Evolutionary conservation across 768 basidiomycete species (phyloP).

Genomic region (Tricholoma hemisulphureum): DNA sequence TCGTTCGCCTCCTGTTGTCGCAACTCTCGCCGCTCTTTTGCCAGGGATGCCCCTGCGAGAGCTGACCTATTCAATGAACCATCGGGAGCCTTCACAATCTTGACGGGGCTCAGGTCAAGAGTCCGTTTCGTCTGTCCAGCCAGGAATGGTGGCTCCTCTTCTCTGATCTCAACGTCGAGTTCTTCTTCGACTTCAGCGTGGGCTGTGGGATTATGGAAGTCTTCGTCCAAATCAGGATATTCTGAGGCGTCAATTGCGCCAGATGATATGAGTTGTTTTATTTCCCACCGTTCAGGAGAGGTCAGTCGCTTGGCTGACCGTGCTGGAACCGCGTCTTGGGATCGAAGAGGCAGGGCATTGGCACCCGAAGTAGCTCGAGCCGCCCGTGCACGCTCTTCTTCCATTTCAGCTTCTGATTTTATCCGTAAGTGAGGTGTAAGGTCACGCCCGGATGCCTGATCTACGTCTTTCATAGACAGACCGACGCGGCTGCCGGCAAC

Average conservation of each 20-base stretch:
- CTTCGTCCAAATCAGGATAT: slow-evolving; percentile 90
- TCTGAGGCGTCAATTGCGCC: slow-evolving; percentile 91
- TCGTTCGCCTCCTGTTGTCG: slow-evolving; percentile 95
- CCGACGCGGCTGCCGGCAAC: slow-evolving; percentile 77
- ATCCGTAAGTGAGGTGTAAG: slow-evolving; percentile 93
- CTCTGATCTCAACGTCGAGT: slow-evolving; percentile 93
- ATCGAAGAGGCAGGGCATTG: slow-evolving; percentile 78
- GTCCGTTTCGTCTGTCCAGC: slow-evolving; percentile 96
- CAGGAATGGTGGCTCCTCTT: slow-evolving; percentile 95
- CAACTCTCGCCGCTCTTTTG: slow-evolving; percentile 93
- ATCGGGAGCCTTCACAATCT: slow-evolving; percentile 98
- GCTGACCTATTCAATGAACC: slow-evolving; percentile 96
- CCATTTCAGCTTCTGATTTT: slow-evolving; percentile 91
- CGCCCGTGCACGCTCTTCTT: slow-evolving; percentile 68
- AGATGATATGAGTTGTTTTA: slow-evolving; percentile 97
- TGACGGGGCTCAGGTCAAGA: slow-evolving; percentile 93
- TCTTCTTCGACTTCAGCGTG: slow-evolving; percentile 93
- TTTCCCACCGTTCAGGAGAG: slow-evolving; percentile 98
- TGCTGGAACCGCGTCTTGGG: slow-evolving; percentile 53
- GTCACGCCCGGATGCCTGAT: slow-evolving; percentile 86
- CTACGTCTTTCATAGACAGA: slow-evolving; percentile 97
- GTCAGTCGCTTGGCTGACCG: slow-evolving; percentile 88
- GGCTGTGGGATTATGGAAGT: slow-evolving; percentile 70
- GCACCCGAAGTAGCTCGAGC: slow-evolving; percentile 73
- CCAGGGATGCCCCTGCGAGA: slow-evolving; percentile 86